Percentiles rank a stretch among this genome's conserved stretches.
phyloP scores from a whole-genome alignment of 129 eudicot genomes.

The Flaveria trinervia region DNA sequence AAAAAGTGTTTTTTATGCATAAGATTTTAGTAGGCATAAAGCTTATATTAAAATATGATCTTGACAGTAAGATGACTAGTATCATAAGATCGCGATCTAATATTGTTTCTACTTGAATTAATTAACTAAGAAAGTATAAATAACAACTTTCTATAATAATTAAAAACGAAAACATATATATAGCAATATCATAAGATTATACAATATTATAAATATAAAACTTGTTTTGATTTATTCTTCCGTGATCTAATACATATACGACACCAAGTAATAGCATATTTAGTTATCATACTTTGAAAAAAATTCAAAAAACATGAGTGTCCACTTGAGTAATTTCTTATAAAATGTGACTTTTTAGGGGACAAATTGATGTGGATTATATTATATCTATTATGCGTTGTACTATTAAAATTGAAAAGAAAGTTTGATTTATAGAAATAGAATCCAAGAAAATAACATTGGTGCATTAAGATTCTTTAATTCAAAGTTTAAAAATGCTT shows the following conservation, averaged over 20 bases:
- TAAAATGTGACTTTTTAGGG: background rate
- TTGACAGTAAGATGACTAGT: background rate
- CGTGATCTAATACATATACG: background rate
- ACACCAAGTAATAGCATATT: background rate
- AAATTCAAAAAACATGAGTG: background rate
- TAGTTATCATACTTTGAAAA: background rate
- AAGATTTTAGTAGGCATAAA: background rate
- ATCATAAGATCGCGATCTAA: background rate
- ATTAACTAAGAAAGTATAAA: background rate
- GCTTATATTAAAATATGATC: background rate
- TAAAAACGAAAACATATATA: too few relatives aligned
- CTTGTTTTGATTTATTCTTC: too few relatives aligned
- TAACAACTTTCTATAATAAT: too few relatives aligned
- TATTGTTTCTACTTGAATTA: background rate
- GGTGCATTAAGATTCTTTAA: conserved; percentile 2
- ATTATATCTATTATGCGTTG: background rate
- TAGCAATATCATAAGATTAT: too few relatives aligned
- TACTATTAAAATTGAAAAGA: conserved; percentile 10
- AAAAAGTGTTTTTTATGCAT: background rate
- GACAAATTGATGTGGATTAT: conserved; percentile 17
- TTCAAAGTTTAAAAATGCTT: background rate
- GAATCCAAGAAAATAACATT: conserved; percentile 8
- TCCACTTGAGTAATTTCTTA: conserved; percentile 6
- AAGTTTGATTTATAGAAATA: conserved; percentile 1
- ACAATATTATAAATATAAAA: too few relatives aligned